These are phyloP conservation scores for Candolleomyces aberdarensis DNA, from an alignment of 768 basidiomycete species.

Conservation along the genomic window DNA sequence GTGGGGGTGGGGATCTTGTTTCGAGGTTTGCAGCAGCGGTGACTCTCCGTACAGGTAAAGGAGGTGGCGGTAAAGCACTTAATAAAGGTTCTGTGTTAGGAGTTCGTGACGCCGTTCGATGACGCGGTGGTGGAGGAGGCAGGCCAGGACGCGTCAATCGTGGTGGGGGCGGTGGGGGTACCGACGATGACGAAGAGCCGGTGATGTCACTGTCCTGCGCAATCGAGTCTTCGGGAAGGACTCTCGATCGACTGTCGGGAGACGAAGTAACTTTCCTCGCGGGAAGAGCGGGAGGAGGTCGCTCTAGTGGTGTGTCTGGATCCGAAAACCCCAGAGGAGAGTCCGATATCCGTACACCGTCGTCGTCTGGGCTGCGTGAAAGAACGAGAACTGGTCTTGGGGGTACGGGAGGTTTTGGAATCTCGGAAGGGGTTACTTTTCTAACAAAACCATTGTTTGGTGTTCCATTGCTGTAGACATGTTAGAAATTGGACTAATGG, in stretches of 20 bases:
- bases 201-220: constrained; percentile 4
- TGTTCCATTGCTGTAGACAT: neutral
- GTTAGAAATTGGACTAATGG: neutral
- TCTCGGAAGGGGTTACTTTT: neutral
- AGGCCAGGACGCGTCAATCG: constrained; percentile 4
- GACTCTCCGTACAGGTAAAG: constrained; percentile 41
- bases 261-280: neutral
- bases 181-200: constrained; percentile 13
- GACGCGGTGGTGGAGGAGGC: constrained; percentile 24
- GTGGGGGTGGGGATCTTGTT: neutral
- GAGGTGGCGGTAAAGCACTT: constrained; percentile 35
- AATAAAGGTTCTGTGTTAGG: constrained; percentile 13
- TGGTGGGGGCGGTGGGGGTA: constrained; percentile 7
- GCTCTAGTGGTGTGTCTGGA: neutral
- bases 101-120: constrained; percentile 15
- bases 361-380: neutral
- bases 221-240: constrained; percentile 4
- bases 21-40: constrained; percentile 3
- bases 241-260: constrained; percentile 8
- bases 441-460: neutral
- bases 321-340: neutral
- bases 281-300: neutral
- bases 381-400: neutral
- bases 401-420: constrained; percentile 3
- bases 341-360: neutral